Evolutionary conservation across 495 filamentous ascomycete species (phyloP).

Genomic region (Xylaria scruposa): DNA sequence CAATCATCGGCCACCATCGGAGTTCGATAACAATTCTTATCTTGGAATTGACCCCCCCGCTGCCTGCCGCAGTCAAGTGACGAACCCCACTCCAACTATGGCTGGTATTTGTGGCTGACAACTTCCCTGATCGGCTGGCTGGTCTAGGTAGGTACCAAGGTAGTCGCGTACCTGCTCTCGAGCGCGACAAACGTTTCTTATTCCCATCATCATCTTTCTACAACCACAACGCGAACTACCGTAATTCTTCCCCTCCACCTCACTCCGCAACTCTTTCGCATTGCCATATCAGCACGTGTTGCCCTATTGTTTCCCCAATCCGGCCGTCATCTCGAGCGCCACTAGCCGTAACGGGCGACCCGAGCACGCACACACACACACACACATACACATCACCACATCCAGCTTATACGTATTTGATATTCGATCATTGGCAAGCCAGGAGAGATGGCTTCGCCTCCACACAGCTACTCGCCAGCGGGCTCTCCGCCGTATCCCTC

Average conservation of each 20-base stretch:
- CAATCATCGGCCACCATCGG: constrained; percentile 15
- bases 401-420: neutral
- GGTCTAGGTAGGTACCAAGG: neutral
- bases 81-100: neutral
- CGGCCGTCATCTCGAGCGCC: neutral
- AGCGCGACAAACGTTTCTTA: no score
- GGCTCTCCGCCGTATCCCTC: constrained; percentile 61
- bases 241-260: neutral
- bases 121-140: no score
- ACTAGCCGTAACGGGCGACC: no score
- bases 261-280: neutral
- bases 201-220: neutral
- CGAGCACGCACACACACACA: no score
- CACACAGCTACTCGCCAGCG: constrained; percentile 51
- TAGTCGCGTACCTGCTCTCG: neutral
- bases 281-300: neutral
- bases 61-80: constrained; percentile 11
- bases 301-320: neutral
- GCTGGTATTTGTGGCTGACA: neutral
- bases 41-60: constrained; percentile 11
- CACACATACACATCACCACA: neutral
- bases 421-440: neutral
- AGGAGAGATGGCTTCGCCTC: constrained; percentile 67
- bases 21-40: constrained; percentile 15
- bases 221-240: neutral